These are phyloP conservation scores for Yamadazyma diddensiae DNA, from an alignment of 1,139 yeast genomes.

Conservation along the genomic window DNA sequence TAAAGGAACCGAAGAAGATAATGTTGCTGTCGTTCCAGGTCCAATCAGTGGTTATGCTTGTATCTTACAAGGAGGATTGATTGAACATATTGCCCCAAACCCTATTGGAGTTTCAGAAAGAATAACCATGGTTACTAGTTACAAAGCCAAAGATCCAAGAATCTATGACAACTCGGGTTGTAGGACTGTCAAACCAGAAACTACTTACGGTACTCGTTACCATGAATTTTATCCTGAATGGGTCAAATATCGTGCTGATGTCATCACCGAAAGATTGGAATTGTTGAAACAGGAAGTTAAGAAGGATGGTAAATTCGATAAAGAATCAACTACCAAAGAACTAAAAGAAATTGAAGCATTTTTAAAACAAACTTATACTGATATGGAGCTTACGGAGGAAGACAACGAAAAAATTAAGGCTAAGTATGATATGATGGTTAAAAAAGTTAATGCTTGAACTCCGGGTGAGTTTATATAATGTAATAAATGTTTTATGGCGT, in stretches of 20 bases:
- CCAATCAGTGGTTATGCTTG: constrained; percentile 56
- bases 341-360: constrained; percentile 40
- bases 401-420: constrained; percentile 10
- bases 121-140: constrained; percentile 49
- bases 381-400: constrained; percentile 32
- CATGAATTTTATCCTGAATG: constrained; percentile 36
- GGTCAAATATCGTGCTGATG: constrained; percentile 39
- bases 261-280: constrained; percentile 35
- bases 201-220: constrained; percentile 32
- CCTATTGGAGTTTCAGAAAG: constrained; percentile 53
- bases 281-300: constrained; percentile 19
- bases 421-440: no score
- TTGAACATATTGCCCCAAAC: constrained; percentile 55
- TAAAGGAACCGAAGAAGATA: constrained; percentile 21
- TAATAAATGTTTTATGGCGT: no score
- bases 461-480: no score
- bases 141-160: constrained; percentile 29
- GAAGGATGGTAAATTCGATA: constrained; percentile 30
- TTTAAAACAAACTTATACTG: constrained; percentile 39
- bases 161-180: constrained; percentile 29
- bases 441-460: no score
- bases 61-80: constrained; percentile 53
- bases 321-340: constrained; percentile 31
- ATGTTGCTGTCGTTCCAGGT: constrained; percentile 46
- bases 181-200: constrained; percentile 38